phyloP scores from a whole-genome alignment of 2,329 filamentous ascomycete species.

The Talaromyces islandicus region DNA sequence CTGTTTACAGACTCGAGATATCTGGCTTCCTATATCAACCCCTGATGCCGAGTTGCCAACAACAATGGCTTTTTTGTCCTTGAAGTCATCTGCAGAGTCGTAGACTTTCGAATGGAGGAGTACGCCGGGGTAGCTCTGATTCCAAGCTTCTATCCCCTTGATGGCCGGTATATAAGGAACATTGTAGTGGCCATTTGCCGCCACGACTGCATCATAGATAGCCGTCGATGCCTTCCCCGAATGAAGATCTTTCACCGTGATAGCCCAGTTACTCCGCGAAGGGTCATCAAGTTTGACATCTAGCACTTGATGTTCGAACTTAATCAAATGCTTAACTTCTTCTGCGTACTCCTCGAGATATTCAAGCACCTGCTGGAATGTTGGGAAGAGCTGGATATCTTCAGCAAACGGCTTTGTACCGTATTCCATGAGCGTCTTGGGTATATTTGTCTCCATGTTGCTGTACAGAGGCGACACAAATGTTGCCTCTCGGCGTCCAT shows the following conservation, averaged over 20 bases:
- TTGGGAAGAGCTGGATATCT: slow-evolving; percentile 66
- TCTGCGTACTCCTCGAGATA: slow-evolving; percentile 70
- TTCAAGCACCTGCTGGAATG: slow-evolving; percentile 60
- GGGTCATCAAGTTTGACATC: slow-evolving; percentile 44
- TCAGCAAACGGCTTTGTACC: slow-evolving; percentile 62
- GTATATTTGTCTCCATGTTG: slow-evolving; percentile 78
- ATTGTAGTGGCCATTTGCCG: slow-evolving; percentile 70
- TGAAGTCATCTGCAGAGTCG: slow-evolving; percentile 58
- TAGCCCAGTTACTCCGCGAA: slow-evolving; percentile 50
- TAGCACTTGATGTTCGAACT: slow-evolving; percentile 64
- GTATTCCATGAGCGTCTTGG: slow-evolving; percentile 72
- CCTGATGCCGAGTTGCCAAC: slow-evolving; percentile 83
- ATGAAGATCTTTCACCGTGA: slow-evolving; percentile 50
- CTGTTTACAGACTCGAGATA: slow-evolving; percentile 53
- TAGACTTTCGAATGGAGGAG: slow-evolving; percentile 77
- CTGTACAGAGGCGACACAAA: slow-evolving; percentile 86
- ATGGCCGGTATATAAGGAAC: slow-evolving; percentile 62
- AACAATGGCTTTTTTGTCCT: slow-evolving; percentile 68
- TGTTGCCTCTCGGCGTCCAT: slow-evolving; percentile 40
- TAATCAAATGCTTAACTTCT: slow-evolving; percentile 61
- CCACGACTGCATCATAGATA: slow-evolving; percentile 67
- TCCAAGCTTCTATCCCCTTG: slow-evolving; percentile 54
- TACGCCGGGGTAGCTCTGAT: slow-evolving; percentile 51
- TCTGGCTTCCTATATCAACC: slow-evolving; percentile 73
- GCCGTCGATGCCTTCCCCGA: slow-evolving; percentile 37